Evolutionary conservation across 1,284 basidiomycete genomes (phyloP), one percentile per base, ranked within the genome.

Genomic region (Earliella scabrosa): DNA sequence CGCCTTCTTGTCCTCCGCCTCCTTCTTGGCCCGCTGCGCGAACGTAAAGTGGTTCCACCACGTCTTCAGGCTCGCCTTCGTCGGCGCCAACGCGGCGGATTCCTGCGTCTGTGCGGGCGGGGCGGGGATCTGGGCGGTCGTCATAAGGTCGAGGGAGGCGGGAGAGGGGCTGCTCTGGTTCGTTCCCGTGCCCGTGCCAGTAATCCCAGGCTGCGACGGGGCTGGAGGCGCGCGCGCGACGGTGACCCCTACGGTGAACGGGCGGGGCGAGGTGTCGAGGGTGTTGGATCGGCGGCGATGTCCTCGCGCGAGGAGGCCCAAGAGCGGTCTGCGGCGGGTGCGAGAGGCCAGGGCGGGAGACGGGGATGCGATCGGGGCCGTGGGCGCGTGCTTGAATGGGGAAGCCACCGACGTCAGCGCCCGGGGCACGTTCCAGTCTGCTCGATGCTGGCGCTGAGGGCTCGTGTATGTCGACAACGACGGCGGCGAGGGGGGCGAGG

Each of bases 21-120:
- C 77, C 63, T 78, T 82, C 76, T 83, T 88, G 18, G 75, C 63
- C 61, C 78, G 79, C 72, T 87, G 85, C 4, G 78, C 77, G 59
- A 82, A 82, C 40, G 82, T 85, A 67, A 93, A 92, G 60, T 85
- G 82, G 55, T 85, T 84, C 90, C 92, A 93, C 93, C 93, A 95
- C 6, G 88, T 82, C 76, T 88, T 90, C 53, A 93, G 80, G 54
- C 79, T 85, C 18, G 84, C 83, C 65, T 82, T 87, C 27, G 81
- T 80, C 9, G 83, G 81, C 31, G 80, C 74, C 16, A 56, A 43
- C 38, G 65, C 60, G 29, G 63, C 58, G 38, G 63, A 55, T 43
- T 63, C 66, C 56, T 54, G 62, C 34, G 51, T n/a, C 36, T 39
- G 43, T n/a, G 50, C 43, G 14, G 27, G 35, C 45, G 36, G 40